Evolutionary conservation across 192 early-diverging fungal species (phyloP).

Genomic region (Gonapodya sp.): DNA sequence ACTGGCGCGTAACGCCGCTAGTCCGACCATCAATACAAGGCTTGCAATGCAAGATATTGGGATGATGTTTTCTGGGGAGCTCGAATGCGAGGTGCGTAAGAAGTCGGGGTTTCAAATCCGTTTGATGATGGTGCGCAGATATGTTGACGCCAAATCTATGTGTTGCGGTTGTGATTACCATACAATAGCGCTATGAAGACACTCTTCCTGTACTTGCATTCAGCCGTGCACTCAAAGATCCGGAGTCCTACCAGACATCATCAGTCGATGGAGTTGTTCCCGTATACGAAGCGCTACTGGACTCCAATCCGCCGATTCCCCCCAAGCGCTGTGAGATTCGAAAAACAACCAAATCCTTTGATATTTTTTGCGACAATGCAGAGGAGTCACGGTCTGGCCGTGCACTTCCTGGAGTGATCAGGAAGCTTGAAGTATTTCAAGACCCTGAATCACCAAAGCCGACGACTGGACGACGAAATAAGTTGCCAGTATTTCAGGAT

Average conservation of each 20-base stretch:
- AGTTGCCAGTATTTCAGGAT: neutral
- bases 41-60: conserved; percentile 35
- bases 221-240: neutral
- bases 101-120: neutral
- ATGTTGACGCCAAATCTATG: neutral
- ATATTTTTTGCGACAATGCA: neutral
- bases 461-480: neutral
- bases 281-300: neutral
- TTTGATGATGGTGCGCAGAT: neutral
- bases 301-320: neutral
- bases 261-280: neutral
- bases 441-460: too few species aligned
- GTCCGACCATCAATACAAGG: conserved; percentile 45
- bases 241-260: neutral
- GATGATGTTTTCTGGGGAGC: conserved; percentile 30
- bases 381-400: neutral
- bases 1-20: neutral
- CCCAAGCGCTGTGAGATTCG: neutral
- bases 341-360: neutral
- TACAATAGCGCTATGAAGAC: neutral
- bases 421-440: too few species aligned
- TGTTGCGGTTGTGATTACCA: too few species aligned
- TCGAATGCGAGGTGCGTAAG: neutral
- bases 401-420: neutral
- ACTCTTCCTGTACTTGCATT: neutral